Conservation (phyloP, 345 rosid species). For the Toxicodendron radicans region DNA sequence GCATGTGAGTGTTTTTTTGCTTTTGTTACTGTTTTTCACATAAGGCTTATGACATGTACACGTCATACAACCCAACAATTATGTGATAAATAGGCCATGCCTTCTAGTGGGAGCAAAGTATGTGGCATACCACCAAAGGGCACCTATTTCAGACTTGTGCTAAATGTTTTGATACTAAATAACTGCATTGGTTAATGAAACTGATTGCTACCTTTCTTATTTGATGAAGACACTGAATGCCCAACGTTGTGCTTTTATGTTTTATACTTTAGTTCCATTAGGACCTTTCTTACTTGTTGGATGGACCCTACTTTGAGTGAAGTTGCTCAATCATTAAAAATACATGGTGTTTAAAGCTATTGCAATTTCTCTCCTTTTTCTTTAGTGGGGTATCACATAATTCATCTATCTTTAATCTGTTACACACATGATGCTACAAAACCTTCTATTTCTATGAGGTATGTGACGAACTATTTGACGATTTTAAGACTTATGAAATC, state of each 20-base stretch:
- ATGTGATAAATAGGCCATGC: neutral
- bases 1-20: conserved; percentile 34
- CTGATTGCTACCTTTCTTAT: neutral
- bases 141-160: neutral
- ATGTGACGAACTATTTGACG: neutral
- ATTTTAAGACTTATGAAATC: neutral
- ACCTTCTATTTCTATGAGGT: neutral
- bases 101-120: neutral
- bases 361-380: neutral
- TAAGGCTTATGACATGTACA: neutral
- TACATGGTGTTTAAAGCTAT: neutral
- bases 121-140: neutral
- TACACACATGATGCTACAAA: neutral
- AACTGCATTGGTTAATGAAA: neutral
- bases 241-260: neutral
- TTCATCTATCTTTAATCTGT: neutral
- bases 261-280: neutral
- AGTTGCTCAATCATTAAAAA: neutral
- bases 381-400: conserved; percentile 6
- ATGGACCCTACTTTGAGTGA: neutral
- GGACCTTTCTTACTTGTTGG: conserved; percentile 5
- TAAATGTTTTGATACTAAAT: neutral
- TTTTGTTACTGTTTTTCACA: neutral
- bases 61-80: neutral
- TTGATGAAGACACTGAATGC: conserved; percentile 3